These are phyloP conservation scores for Taphrina communis DNA, from an alignment of 1,139 yeast species.

Conservation along the genomic window DNA sequence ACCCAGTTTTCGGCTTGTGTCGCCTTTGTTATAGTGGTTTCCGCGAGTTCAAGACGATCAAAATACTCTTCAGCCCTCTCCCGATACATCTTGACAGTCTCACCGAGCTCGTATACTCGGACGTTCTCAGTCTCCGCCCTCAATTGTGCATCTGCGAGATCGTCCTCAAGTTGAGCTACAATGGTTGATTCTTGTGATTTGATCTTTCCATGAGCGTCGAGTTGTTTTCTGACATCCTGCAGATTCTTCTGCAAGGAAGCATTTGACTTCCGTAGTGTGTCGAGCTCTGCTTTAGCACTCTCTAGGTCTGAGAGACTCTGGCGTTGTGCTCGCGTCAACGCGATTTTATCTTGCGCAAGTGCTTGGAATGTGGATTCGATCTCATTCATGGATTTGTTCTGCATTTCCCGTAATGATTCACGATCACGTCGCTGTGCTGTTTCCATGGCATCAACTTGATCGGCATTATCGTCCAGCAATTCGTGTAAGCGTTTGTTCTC, in stretches of 20 bases:
- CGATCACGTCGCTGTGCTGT: constrained; percentile 35
- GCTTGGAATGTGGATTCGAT: constrained; percentile 38
- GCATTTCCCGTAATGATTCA: constrained; percentile 35
- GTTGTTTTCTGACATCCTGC: constrained; percentile 9
- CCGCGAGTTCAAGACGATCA: constrained; percentile 77
- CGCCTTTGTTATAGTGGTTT: constrained; percentile 69
- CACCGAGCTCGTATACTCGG: constrained; percentile 61
- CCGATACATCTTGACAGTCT: constrained; percentile 67
- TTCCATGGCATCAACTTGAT: constrained; percentile 41
- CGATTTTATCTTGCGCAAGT: constrained; percentile 36
- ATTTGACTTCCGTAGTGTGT: constrained; percentile 11
- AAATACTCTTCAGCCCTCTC: constrained; percentile 77
- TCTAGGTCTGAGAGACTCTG: constrained; percentile 33
- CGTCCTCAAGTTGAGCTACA: constrained; percentile 33
- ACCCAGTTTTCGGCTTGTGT: constrained; percentile 66
- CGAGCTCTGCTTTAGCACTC: constrained; percentile 29
- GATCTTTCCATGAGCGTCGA: constrained; percentile 21
- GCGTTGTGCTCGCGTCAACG: constrained; percentile 36
- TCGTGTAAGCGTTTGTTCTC: constrained; percentile 43
- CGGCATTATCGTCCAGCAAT: constrained; percentile 42
- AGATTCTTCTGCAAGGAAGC: constrained; percentile 21
- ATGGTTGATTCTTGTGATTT: constrained; percentile 17
- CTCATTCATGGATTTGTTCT: constrained; percentile 40
- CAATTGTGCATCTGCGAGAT: constrained; percentile 51
- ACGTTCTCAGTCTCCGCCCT: constrained; percentile 61